These are phyloP conservation scores for Lactarius deliciosus DNA, from an alignment of 768 basidiomycete species.

Conservation along the genomic window DNA sequence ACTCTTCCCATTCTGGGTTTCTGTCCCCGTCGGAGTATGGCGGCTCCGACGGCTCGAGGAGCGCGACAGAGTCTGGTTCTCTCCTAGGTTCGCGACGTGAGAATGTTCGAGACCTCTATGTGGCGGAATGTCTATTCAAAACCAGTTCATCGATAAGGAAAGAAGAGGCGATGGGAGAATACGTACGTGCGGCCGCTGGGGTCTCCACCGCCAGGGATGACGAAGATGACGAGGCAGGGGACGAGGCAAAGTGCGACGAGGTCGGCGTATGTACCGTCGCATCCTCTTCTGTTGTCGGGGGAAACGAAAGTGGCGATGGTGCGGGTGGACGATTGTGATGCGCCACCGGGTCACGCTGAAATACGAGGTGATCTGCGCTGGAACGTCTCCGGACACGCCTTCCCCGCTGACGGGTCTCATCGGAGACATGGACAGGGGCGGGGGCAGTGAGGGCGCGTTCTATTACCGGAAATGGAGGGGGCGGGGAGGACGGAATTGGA, in stretches of 20 bases:
- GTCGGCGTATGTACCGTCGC: background rate
- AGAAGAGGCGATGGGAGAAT: background rate
- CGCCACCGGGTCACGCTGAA: constrained; percentile 35
- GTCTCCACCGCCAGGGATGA: background rate
- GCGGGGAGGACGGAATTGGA: constrained; percentile 26
- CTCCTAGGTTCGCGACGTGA: constrained; percentile 3
- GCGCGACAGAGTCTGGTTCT: background rate
- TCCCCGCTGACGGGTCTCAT: constrained; percentile 28
- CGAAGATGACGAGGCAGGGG: constrained; percentile 8
- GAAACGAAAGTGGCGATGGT: constrained; percentile 38
- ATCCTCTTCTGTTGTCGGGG: constrained; percentile 19
- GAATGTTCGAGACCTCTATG: background rate
- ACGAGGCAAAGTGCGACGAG: constrained; percentile 5
- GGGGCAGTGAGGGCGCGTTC: background rate
- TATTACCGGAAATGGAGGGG: constrained; percentile 1
- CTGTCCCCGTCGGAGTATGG: background rate
- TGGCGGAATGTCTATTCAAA: constrained; percentile 5
- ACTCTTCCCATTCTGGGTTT: background rate
- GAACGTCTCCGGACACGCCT: constrained; percentile 33
- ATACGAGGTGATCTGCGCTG: constrained; percentile 37
- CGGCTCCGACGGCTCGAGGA: constrained; percentile 5
- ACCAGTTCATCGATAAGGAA: background rate
- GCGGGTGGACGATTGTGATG: constrained; percentile 32
- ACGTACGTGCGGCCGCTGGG: constrained; percentile 6
- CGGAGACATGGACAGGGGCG: background rate